phyloP scores from a whole-genome alignment of 345 rosid species.

The Pistacia atlantica region DNA sequence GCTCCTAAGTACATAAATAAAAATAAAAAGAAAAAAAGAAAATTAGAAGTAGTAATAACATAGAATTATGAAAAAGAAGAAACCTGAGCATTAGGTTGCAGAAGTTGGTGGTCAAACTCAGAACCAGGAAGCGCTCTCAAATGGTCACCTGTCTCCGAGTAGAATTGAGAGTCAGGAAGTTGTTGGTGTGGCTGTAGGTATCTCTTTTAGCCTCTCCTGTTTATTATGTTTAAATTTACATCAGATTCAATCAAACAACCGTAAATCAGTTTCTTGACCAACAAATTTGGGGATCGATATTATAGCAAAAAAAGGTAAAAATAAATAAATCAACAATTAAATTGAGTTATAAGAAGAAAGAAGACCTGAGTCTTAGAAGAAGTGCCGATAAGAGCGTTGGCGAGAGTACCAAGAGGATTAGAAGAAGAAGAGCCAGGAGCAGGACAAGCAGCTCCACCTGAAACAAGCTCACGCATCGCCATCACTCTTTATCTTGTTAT shows the following conservation, averaged over 20 bases:
- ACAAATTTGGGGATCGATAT: slow-evolving; percentile 2
- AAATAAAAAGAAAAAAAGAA: background rate
- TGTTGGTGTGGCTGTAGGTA: slow-evolving; percentile 56
- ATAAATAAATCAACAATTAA: slow-evolving; percentile 8
- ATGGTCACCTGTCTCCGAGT: slow-evolving; percentile 45
- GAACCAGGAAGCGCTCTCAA: slow-evolving; percentile 79
- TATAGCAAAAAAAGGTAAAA: background rate
- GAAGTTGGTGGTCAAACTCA: slow-evolving; percentile 65
- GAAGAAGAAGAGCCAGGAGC: slow-evolving; percentile 94
- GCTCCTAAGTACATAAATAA: background rate
- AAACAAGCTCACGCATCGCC: slow-evolving; percentile 97
- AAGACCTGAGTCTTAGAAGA: slow-evolving; percentile 89
- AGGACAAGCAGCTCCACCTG: slow-evolving; percentile 94
- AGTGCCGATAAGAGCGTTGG: slow-evolving; percentile 87
- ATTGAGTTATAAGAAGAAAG: background rate
- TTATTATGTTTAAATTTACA: background rate
- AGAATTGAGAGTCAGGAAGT: slow-evolving; percentile 53
- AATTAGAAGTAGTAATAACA: background rate
- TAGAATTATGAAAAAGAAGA: background rate
- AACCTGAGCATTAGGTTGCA: slow-evolving; percentile 74
- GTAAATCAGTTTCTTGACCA: too few relatives aligned
- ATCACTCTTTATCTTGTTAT: slow-evolving; percentile 26
- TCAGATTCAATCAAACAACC: background rate
- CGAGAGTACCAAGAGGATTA: slow-evolving; percentile 90
- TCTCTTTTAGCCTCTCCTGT: slow-evolving; percentile 89